Conservation (phyloP, 2,329 filamentous ascomycete genomes). For the Didymella lethalis region DNA sequence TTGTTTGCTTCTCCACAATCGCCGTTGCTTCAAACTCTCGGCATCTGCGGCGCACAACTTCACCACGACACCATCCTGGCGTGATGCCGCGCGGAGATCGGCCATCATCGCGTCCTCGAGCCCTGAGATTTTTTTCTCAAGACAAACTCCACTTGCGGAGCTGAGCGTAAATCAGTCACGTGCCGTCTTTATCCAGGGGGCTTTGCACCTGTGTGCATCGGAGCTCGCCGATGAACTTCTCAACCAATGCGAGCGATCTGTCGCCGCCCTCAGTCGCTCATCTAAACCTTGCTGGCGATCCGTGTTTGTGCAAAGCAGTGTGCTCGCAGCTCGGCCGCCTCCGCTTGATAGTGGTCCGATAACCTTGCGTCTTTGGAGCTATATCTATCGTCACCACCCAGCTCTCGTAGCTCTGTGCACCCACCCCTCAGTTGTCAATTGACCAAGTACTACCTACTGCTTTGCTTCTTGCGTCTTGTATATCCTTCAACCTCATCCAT, state of each 20-base stretch:
- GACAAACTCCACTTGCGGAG: slow-evolving; percentile 24
- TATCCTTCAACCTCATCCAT: slow-evolving; percentile 22
- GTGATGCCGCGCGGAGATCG: slow-evolving; percentile 33
- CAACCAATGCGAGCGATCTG: slow-evolving; percentile 38
- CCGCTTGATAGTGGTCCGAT: slow-evolving; percentile 43
- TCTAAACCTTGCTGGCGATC: slow-evolving; percentile 36
- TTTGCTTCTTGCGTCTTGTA: neutral
- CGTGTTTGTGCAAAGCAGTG: slow-evolving; percentile 35
- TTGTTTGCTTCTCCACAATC: slow-evolving; percentile 9
- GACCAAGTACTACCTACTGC: slow-evolving; percentile 5
- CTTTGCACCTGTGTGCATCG: slow-evolving; percentile 29
- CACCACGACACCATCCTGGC: slow-evolving; percentile 33
- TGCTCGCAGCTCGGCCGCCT: slow-evolving; percentile 42
- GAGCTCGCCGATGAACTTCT: slow-evolving; percentile 47
- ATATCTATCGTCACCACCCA: slow-evolving; percentile 41
- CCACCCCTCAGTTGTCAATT: slow-evolving; percentile 20
- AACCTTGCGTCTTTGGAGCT: slow-evolving; percentile 35
- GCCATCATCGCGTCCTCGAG: slow-evolving; percentile 18
- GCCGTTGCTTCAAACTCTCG: slow-evolving; percentile 6
- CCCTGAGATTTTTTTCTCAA: slow-evolving; percentile 17
- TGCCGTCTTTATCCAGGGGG: slow-evolving; percentile 34
- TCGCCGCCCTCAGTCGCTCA: slow-evolving; percentile 32
- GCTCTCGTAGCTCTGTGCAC: slow-evolving; percentile 26
- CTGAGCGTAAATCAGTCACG: slow-evolving; percentile 34
- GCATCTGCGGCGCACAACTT: slow-evolving; percentile 17